Conservation (phyloP, 306 rosid species). For the Luffa aegyptiaca region DNA sequence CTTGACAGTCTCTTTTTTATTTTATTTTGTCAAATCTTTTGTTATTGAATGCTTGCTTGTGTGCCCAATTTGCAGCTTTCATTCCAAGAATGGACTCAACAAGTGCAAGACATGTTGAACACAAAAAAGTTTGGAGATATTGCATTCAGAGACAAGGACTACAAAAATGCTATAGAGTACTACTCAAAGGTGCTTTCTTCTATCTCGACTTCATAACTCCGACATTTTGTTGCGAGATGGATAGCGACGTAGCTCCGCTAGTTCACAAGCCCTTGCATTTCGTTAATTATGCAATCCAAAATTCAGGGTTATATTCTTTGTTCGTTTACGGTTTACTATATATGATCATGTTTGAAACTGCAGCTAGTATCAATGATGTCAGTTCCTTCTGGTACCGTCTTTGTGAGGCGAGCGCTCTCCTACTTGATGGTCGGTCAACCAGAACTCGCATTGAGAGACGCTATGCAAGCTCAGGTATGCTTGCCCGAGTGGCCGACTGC, state of each 20-base stretch:
- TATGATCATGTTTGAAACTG: not conserved
- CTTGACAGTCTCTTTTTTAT: too few species aligned
- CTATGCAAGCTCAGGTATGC: conserved; percentile 96
- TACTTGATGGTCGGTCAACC: conserved; percentile 79
- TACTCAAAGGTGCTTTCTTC: conserved; percentile 63
- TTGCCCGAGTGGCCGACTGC: conserved; percentile 97
- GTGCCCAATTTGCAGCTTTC: conserved; percentile 54
- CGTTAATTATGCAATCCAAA: not conserved
- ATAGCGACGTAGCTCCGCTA: not conserved
- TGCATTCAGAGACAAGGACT: conserved; percentile 93
- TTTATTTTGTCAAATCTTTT: not conserved
- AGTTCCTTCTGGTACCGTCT: conserved; percentile 68
- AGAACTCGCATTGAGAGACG: conserved; percentile 79
- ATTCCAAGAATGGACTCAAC: conserved; percentile 98
- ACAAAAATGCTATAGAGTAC: conserved; percentile 83
- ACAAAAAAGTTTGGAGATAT: conserved; percentile 88
- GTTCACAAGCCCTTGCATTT: not conserved
- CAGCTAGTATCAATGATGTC: conserved; percentile 83
- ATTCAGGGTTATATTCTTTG: not conserved
- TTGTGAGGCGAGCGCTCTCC: conserved; percentile 80
- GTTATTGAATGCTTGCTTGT: not conserved
- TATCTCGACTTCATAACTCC: not conserved
- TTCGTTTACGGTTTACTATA: not conserved
- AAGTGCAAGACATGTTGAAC: conserved; percentile 91
- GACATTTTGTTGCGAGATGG: not conserved